Percentiles rank a stretch among this genome's conserved stretches.
phyloP scores from a whole-genome alignment of 108 stramenopile genomes.

The Cyclotella kingstonii region DNA sequence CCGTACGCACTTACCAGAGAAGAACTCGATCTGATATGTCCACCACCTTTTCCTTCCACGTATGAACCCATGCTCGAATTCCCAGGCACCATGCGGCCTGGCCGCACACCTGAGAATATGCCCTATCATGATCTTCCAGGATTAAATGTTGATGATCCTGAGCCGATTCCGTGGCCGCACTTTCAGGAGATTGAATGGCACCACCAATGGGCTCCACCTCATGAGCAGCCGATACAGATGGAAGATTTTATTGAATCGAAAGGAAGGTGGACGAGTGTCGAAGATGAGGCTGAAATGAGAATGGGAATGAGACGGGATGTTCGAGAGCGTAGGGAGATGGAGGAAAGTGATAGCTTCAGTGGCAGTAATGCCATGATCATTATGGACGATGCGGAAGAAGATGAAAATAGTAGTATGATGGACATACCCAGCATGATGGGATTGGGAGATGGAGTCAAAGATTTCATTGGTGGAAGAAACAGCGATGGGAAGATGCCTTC shows the following conservation, averaged over 20 bases:
- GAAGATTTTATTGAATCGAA: constrained; percentile 82
- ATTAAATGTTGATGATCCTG: constrained; percentile 70
- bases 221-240: constrained; percentile 72
- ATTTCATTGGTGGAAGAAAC: constrained; percentile 39
- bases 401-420: constrained; percentile 41
- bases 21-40: constrained; percentile 22
- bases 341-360: constrained; percentile 47
- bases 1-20: constrained; percentile 17
- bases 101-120: constrained; percentile 80
- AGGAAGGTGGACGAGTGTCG: constrained; percentile 80
- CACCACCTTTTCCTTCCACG: constrained; percentile 55
- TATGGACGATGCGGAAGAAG: constrained; percentile 80
- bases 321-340: constrained; percentile 66
- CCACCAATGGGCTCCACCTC: constrained; percentile 83
- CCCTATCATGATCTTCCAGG: constrained; percentile 81
- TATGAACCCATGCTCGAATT: constrained; percentile 93
- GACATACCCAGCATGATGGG: constrained; percentile 59
- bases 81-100: constrained; percentile 92
- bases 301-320: constrained; percentile 69
- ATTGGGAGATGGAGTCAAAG: constrained; percentile 65
- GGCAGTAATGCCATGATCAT: constrained; percentile 50
- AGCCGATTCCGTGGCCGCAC: constrained; percentile 90
- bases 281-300: constrained; percentile 82
- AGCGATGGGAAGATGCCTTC: constrained; percentile 38
- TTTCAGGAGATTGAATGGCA: constrained; percentile 91